Evolutionary conservation across 441 rosid genomes (phyloP), one percentile per base, ranked within the genome.

Genomic region (Eutrema salsugineum): DNA sequence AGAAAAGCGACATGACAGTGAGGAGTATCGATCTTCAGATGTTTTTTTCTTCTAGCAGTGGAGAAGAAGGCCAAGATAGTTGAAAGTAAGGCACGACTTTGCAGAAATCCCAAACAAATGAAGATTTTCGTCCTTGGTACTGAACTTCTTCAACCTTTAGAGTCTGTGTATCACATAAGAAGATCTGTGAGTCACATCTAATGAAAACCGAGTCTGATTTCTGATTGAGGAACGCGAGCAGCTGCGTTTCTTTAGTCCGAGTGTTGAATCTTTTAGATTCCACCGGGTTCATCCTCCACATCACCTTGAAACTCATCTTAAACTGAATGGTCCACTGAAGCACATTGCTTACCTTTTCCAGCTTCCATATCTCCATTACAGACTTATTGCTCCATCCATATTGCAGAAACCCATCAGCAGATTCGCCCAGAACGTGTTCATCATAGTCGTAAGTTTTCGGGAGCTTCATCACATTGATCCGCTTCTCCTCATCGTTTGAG

Each of bases 291-390:
- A 22, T 81, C 79, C 11, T 87, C 90, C 90, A 85, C 81, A 83
- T 71, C 22, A 17, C 54, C 79, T 79, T 84, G 79, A 85, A 87
- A 56, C 55, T 84, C 77, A 81, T 24, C 67, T 63, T 81, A 66
- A 62, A 72, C 44, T 75, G 82, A 79, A 78, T 27, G 35, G 46
- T 81, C 90, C 92, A 87, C 8, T 48, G 8, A 58, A 30, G 28
- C 30, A 43, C 43, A 46, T 17, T 40, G 17, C 48, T 35, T 44
- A 71, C 84, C 49, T 73, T 80, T 42, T 75, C 72, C 46, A 85
- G 87, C 72, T 82, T 83, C 88, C 88, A 87, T 73, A 87, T 79
- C 81, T 85, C 81, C 81, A 83, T 53, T 11, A 78, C 78, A 0
- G 80, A 61, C 58, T 72, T 80, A 50, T 68, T 75, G 74, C 88